Evolutionary conservation across 495 filamentous ascomycete genomes (phyloP), one percentile per base, ranked within the genome.

Genomic region (Margaritispora aquatica): DNA sequence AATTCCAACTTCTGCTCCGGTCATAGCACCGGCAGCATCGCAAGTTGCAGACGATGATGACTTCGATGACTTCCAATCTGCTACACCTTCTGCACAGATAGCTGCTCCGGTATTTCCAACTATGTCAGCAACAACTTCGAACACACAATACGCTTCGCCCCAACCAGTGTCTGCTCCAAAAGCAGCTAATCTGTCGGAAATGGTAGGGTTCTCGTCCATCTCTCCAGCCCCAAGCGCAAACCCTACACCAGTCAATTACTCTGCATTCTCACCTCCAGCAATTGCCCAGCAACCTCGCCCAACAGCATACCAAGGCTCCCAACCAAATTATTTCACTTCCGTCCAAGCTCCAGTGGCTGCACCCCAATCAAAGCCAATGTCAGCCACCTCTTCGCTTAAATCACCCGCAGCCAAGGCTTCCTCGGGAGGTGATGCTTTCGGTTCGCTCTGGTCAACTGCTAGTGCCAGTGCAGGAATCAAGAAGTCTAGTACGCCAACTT

Each of bases 21-120:
- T 75, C 10, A 68, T 74, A 24, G 69, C 80, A 38, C 73, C 82
- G 10, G 59, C 76, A 8, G 74, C 65, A 72, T 75, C 62, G 64
- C 75, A 66, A 77, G 77, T 75, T 3, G 57, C 73, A 47, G 92
- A 95, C 60, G 93, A 98, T 64, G 94, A 98, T 64, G 95, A 97
- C 52, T 97, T 97, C 64, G 94, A 97, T 69, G 95, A 97, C 69
- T 97, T 97, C 80, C 90, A 96, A 71, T 92, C 91, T n/a, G 94
- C 95, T 17, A 78, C 88, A 3, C 61, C 65, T 10, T 85, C 90
- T 19, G 74, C 80, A 22, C 61, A 59, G 38, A 54, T 73, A 49
- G 63, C 76, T 24, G 66, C 78, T 47, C 69, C 75, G 19, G 53
- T 70, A 48, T 78, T 80, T 62, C 60, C 58, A 26, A 65, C 72